Evolutionary conservation across 2,329 filamentous ascomycete genomes (phyloP), one percentile per base, ranked within the genome.

Genomic region (Aspergillus neotritici): DNA sequence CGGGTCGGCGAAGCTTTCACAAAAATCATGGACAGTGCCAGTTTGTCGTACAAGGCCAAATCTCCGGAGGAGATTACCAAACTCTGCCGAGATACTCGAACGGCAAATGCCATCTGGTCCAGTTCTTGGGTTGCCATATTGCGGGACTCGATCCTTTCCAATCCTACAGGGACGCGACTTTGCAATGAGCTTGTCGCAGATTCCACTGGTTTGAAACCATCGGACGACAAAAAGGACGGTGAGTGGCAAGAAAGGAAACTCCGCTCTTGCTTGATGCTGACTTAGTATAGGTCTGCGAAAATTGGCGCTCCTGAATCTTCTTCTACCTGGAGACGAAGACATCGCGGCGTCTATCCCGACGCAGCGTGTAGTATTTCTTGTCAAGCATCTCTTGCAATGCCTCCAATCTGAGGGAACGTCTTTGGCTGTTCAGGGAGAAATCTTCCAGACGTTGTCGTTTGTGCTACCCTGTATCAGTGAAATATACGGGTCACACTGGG

Each of bases 401-500:
- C 69, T 90, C 0, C 76, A 83, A 11, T 72, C 82, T 55, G 73
- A 72, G 47, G 58, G 87, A 41, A 69, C 78, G 63, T 50, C 51
- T 25, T 43, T 58, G 10, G 56, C 52, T 7, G 40, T 68, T 32
- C 61, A 56, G 44, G 58, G 68, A 1, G 69, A 73, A 48, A 62
- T 66, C 1, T 50, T 71, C 33, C 68, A 66, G 46, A 62, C 69
- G 5, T 55, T 83, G 37, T 61, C 65, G 2, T 67, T 72, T 3
- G 69, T 95, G 3, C 65, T 96, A 0, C 86, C 87, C 2, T 78
- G 77, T 32, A 83, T 96, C 54, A 78, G 80, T 46, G 84, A 89
- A 36, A 81, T 95, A 1, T 96, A 95, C 56, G 93, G 91, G 0
- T 80, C 86, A 0, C 87, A 95, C 59, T 98, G 93, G 93, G 77